These are phyloP conservation scores for Paraphoma chrysanthemicola DNA, from an alignment of 2,329 filamentous ascomycete species.

Conservation along the genomic window DNA sequence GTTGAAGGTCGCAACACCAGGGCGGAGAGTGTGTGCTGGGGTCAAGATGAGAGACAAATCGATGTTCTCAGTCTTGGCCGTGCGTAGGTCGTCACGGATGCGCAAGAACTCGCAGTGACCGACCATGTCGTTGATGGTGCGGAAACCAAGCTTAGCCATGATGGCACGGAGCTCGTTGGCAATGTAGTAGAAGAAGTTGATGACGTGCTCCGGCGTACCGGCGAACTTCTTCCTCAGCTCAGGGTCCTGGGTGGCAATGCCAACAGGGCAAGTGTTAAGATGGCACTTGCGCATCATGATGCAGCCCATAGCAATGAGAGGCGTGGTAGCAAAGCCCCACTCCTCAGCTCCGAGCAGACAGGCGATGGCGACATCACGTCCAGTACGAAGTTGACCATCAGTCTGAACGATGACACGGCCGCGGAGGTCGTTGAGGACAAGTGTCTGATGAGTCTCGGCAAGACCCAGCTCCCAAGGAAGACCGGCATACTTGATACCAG, in stretches of 20 bases:
- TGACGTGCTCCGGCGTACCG: slow-evolving; percentile 92
- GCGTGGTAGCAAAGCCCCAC: slow-evolving; percentile 95
- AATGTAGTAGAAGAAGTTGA: slow-evolving; percentile 99
- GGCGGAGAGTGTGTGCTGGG: slow-evolving; percentile 92
- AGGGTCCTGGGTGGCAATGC: slow-evolving; percentile 95
- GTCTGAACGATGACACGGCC: slow-evolving; percentile 96
- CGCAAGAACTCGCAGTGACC: slow-evolving; percentile 86
- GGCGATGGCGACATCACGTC: slow-evolving; percentile 91
- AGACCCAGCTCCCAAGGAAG: slow-evolving; percentile 96
- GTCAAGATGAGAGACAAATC: slow-evolving; percentile 92
- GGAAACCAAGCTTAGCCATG: slow-evolving; percentile 94
- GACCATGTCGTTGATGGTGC: slow-evolving; percentile 97
- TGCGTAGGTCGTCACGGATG: slow-evolving; percentile 87
- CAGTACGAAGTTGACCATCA: slow-evolving; percentile 91
- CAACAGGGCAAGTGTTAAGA: slow-evolving; percentile 82
- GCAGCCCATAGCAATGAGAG: slow-evolving; percentile 95
- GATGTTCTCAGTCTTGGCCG: slow-evolving; percentile 88
- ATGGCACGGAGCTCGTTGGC: slow-evolving; percentile 95
- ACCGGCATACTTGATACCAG: slow-evolving; percentile 97
- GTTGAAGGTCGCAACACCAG: slow-evolving; percentile 95
- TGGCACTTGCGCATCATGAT: slow-evolving; percentile 87
- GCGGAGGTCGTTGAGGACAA: slow-evolving; percentile 94
- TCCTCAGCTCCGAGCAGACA: slow-evolving; percentile 97
- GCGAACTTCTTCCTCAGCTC: slow-evolving; percentile 91
- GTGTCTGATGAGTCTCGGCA: slow-evolving; percentile 94